A percentile compares a stretch with the other conserved stretches of the same genome.
phyloP scores from a whole-genome alignment of 768 basidiomycete genomes.

The Hygrophorus pudorinus region DNA sequence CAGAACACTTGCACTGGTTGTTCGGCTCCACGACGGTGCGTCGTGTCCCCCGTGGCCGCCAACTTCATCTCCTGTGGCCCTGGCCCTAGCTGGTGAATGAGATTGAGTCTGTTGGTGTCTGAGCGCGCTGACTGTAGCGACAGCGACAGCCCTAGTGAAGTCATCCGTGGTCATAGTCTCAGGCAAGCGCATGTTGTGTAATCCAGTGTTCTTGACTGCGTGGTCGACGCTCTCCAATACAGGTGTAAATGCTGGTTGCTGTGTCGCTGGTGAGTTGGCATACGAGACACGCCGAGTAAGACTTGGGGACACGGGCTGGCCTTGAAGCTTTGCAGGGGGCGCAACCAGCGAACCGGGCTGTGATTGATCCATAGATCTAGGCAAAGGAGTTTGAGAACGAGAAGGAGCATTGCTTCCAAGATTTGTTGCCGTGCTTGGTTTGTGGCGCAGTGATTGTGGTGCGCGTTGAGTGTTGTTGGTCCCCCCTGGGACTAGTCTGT shows the following conservation, averaged over 20 bases:
- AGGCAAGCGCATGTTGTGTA: slow-evolving; percentile 46
- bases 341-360: slow-evolving; percentile 3
- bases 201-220: slow-evolving; percentile 53
- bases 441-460: slow-evolving; percentile 29
- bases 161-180: slow-evolving; percentile 73
- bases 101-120: slow-evolving; percentile 63
- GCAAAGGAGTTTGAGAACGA: slow-evolving; percentile 28
- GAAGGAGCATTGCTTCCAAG: slow-evolving; percentile 21
- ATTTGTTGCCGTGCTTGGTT: slow-evolving; percentile 32
- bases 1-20: slow-evolving; percentile 81
- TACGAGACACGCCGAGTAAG: slow-evolving; percentile 47
- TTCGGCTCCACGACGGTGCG: slow-evolving; percentile 92
- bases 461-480: slow-evolving; percentile 17
- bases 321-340: not conserved
- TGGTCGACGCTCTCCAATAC: slow-evolving; percentile 72
- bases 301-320: slow-evolving; percentile 28
- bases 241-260: slow-evolving; percentile 38
- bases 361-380: slow-evolving; percentile 21
- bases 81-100: slow-evolving; percentile 37
- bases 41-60: slow-evolving; percentile 77
- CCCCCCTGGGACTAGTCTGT: slow-evolving; percentile 37
- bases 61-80: slow-evolving; percentile 34
- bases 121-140: slow-evolving; percentile 86
- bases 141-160: slow-evolving; percentile 88
- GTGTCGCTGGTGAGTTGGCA: slow-evolving; percentile 21